Percentiles rank a stretch among this genome's conserved stretches.
phyloP scores from a whole-genome alignment of 2,329 filamentous ascomycete species.

The Talaromyces sp. region DNA sequence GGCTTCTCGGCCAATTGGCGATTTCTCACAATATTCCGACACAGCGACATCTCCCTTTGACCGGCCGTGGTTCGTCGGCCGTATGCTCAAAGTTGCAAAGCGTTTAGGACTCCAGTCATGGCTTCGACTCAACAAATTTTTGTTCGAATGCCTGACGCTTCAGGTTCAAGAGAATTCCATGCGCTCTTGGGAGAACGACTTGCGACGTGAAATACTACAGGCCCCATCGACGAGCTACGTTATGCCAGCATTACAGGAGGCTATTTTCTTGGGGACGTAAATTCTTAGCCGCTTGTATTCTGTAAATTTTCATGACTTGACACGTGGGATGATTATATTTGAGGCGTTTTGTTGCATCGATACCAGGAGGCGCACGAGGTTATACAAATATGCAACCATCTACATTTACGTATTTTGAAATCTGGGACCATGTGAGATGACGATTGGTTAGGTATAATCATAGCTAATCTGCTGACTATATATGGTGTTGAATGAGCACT shows the following conservation, averaged over 20 bases:
- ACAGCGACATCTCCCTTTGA: slow-evolving; percentile 28
- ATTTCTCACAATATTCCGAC: slow-evolving; percentile 33
- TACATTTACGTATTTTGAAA: background rate
- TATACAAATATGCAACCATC: background rate
- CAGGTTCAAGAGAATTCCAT: slow-evolving; percentile 26
- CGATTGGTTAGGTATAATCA: background rate
- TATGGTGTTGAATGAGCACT: background rate
- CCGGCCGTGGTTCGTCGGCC: slow-evolving; percentile 41
- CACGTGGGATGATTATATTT: background rate
- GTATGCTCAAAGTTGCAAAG: slow-evolving; percentile 43
- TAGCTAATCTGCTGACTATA: background rate
- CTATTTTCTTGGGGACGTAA: slow-evolving; percentile 10
- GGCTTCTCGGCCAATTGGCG: slow-evolving; percentile 19
- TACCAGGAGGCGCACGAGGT: slow-evolving; percentile 8
- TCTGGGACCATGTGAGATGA: background rate
- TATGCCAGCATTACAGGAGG: slow-evolving; percentile 23
- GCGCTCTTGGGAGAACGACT: slow-evolving; percentile 32
- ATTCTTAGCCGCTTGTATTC: background rate
- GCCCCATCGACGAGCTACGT: slow-evolving; percentile 39
- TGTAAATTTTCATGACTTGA: background rate
- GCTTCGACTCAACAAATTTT: slow-evolving; percentile 36
- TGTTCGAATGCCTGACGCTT: slow-evolving; percentile 39
- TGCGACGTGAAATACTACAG: slow-evolving; percentile 39
- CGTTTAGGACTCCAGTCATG: slow-evolving; percentile 35
- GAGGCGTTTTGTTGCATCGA: slow-evolving; percentile 8